A percentile compares a stretch with the other conserved stretches of the same genome.
phyloP scores from a whole-genome alignment of 306 rosid genomes.

The Medicago ruthenica region DNA sequence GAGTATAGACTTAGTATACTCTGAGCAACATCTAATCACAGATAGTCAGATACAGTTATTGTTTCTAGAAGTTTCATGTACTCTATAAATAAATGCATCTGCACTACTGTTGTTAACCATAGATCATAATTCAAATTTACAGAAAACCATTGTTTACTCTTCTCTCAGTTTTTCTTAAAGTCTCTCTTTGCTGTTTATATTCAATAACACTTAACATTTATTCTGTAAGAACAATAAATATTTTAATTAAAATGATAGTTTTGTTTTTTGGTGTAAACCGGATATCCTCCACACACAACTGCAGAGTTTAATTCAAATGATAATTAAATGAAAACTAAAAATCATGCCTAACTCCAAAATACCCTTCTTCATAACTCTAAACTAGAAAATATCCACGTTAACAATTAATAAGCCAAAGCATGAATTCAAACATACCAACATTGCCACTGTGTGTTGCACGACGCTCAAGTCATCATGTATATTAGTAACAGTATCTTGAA shows the following conservation, averaged over 20 bases:
- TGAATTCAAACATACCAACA: constrained; percentile 70
- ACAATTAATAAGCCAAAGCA: constrained; percentile 38
- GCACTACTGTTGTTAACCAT: not conserved
- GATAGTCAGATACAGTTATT: not conserved
- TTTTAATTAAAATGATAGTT: too few relatives aligned
- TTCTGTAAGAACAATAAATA: too few relatives aligned
- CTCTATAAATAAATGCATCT: not conserved
- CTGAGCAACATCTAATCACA: not conserved
- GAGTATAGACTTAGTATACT: not conserved
- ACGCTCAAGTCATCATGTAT: constrained; percentile 63
- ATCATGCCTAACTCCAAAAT: constrained; percentile 23
- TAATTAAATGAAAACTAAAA: too few relatives aligned
- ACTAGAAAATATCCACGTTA: constrained; percentile 17
- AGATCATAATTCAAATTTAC: not conserved
- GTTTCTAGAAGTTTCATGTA: constrained; percentile 6
- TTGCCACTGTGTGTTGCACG: constrained; percentile 61
- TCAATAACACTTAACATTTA: not conserved
- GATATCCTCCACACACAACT: too few relatives aligned
- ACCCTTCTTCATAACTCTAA: constrained; percentile 28
- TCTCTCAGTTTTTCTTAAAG: not conserved
- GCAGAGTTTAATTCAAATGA: not conserved
- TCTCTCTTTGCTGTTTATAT: not conserved
- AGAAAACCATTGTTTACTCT: not conserved
- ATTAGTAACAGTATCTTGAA: constrained; percentile 60
- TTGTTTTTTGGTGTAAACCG: too few relatives aligned